Evolutionary conservation across 306 rosid genomes (phyloP).

Genomic region (Dalbergia cultrata): DNA sequence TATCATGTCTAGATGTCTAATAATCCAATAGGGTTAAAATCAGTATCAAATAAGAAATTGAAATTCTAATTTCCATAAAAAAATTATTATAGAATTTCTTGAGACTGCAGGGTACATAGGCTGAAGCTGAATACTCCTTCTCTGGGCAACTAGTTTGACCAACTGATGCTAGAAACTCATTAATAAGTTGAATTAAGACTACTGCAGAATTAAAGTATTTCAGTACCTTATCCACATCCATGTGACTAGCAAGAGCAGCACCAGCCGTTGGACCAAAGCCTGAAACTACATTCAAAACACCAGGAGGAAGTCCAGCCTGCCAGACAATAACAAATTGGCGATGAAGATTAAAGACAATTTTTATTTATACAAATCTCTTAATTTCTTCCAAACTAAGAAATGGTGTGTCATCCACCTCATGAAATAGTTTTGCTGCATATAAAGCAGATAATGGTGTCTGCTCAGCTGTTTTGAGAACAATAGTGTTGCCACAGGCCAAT

Average conservation of each 20-base stretch:
- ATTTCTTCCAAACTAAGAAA: not conserved
- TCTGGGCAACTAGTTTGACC: conserved; percentile 26
- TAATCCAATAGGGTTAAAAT: not conserved
- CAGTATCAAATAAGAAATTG: conserved; percentile 12
- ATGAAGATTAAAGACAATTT: not conserved
- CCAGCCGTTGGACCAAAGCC: conserved; percentile 98
- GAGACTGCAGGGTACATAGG: not conserved
- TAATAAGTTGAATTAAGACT: not conserved
- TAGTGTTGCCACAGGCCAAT: conserved; percentile 86
- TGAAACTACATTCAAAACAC: conserved; percentile 84
- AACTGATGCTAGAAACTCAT: conserved; percentile 22
- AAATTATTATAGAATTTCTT: not conserved
- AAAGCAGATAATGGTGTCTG: conserved; percentile 94
- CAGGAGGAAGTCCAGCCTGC: conserved; percentile 95
- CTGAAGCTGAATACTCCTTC: not conserved
- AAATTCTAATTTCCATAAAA: not conserved
- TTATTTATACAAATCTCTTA: not conserved
- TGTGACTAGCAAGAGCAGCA: conserved; percentile 93
- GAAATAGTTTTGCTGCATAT: conserved; percentile 68
- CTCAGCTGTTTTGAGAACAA: conserved; percentile 91
- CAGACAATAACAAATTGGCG: conserved; percentile 42
- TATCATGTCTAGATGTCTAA: conserved; percentile 13
- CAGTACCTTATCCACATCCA: conserved; percentile 93
- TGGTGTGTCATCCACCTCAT: conserved; percentile 66
- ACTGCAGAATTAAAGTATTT: conserved; percentile 24